Conservation (phyloP, 768 basidiomycete genomes). For the Hemileccinum impolitum region DNA sequence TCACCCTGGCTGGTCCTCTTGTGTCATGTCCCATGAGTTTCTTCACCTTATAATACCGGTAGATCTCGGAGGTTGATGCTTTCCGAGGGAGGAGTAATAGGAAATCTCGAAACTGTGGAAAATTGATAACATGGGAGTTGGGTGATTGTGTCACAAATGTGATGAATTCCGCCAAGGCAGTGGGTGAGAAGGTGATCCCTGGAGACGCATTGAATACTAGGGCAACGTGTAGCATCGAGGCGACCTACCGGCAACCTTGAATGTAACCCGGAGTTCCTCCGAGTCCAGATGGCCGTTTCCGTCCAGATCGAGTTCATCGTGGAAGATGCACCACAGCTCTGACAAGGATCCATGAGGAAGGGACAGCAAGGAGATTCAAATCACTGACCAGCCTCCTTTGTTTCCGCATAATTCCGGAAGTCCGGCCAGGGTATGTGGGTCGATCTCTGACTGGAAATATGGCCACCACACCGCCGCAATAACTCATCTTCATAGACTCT, state of each 20-base stretch:
- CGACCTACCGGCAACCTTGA: slow-evolving; percentile 65
- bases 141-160: slow-evolving; percentile 69
- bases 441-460: slow-evolving; percentile 37
- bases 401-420: slow-evolving; percentile 71
- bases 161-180: slow-evolving; percentile 80
- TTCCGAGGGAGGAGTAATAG: slow-evolving; percentile 81
- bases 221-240: slow-evolving; percentile 20
- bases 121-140: slow-evolving; percentile 67
- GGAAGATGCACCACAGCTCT: slow-evolving; percentile 93
- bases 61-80: slow-evolving; percentile 81
- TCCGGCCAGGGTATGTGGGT: slow-evolving; percentile 63
- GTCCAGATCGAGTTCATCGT: slow-evolving; percentile 86
- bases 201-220: slow-evolving; percentile 15
- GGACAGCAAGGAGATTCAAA: slow-evolving; percentile 10
- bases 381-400: slow-evolving; percentile 75
- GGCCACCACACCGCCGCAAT: slow-evolving; percentile 48
- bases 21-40: slow-evolving; percentile 72
- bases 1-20: slow-evolving; percentile 73
- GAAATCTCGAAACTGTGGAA: slow-evolving; percentile 87
- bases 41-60: slow-evolving; percentile 71
- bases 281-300: slow-evolving; percentile 80
- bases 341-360: slow-evolving; percentile 14
- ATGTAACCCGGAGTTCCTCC: slow-evolving; percentile 54
- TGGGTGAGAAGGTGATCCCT: slow-evolving; percentile 72
- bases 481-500: slow-evolving; percentile 79